Conservation (phyloP, 2,329 filamentous ascomycete genomes). For the Curvularia sp. region DNA sequence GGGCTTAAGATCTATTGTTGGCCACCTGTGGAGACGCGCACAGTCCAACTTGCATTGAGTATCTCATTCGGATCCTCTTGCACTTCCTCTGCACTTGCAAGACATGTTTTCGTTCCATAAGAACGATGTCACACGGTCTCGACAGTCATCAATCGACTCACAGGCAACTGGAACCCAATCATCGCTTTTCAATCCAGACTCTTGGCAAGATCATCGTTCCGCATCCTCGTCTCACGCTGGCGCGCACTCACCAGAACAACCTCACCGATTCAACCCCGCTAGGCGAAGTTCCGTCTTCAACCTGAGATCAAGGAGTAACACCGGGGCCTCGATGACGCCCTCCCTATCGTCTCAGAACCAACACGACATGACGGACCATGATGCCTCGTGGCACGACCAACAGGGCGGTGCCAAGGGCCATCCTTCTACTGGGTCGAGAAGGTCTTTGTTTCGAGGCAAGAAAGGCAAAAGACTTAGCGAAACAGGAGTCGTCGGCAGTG, state of each 20-base stretch:
- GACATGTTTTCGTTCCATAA: constrained; percentile 51
- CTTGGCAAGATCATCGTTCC: constrained; percentile 37
- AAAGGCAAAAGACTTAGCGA: constrained; percentile 48
- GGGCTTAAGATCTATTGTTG: constrained; percentile 27
- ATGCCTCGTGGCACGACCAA: constrained; percentile 32
- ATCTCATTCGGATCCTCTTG: constrained; percentile 16
- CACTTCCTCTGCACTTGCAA: constrained; percentile 20
- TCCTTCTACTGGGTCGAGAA: constrained; percentile 30
- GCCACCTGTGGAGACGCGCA: constrained; percentile 40
- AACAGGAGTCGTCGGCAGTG: constrained; percentile 26
- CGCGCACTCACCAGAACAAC: constrained; percentile 44
- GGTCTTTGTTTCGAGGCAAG: constrained; percentile 47
- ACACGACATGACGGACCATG: constrained; percentile 34
- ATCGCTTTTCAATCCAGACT: constrained; percentile 34
- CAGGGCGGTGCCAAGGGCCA: constrained; percentile 30
- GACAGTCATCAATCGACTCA: constrained; percentile 47
- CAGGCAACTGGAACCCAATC: constrained; percentile 31
- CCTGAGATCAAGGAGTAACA: constrained; percentile 50
- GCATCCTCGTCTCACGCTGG: constrained; percentile 36
- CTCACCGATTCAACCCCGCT: constrained; percentile 26
- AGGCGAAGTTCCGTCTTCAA: constrained; percentile 50
- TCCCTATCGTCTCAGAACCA: constrained; percentile 35
- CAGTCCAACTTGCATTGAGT: constrained; percentile 33
- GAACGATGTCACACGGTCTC: constrained; percentile 41
- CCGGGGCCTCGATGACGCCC: constrained; percentile 44